These are phyloP conservation scores for Tricholoma terreum DNA, from an alignment of 768 basidiomycete genomes.

Conservation along the genomic window DNA sequence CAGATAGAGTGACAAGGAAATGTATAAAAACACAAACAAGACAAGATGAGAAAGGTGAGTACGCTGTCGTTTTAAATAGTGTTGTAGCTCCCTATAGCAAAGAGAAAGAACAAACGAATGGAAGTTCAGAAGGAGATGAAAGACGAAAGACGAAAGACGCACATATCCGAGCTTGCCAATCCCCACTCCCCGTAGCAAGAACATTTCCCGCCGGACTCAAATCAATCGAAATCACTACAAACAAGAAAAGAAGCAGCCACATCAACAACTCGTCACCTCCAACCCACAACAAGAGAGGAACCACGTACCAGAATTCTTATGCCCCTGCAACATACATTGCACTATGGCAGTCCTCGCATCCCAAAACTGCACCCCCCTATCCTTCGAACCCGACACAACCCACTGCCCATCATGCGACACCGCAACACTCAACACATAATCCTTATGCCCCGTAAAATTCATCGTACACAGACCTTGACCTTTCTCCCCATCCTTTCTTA, in stretches of 20 bases:
- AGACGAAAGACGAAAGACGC: conserved; percentile 20
- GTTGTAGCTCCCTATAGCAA: neutral
- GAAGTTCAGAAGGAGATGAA: neutral
- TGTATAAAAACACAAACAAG: neutral
- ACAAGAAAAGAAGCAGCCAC: neutral
- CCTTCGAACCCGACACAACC: conserved; percentile 94
- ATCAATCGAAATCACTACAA: conserved; percentile 48
- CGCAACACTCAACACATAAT: conserved; percentile 54
- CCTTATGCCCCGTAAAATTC: conserved; percentile 90
- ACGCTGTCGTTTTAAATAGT: neutral
- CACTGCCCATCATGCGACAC: conserved; percentile 90
- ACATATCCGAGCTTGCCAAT: conserved; percentile 57
- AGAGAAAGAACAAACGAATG: neutral
- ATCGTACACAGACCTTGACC: conserved; percentile 56
- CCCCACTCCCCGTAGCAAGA: conserved; percentile 53
- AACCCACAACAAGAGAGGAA: neutral
- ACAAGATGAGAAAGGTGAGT: neutral
- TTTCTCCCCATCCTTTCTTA: conserved; percentile 52
- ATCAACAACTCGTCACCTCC: neutral
- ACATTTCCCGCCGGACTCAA: conserved; percentile 43
- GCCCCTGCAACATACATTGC: conserved; percentile 89
- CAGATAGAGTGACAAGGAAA: neutral
- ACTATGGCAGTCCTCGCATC: conserved; percentile 72
- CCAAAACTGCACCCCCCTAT: conserved; percentile 95
- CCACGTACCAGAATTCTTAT: conserved; percentile 52